These are phyloP conservation scores for Lyophyllum atratum DNA, from an alignment of 768 basidiomycete genomes.

Conservation along the genomic window DNA sequence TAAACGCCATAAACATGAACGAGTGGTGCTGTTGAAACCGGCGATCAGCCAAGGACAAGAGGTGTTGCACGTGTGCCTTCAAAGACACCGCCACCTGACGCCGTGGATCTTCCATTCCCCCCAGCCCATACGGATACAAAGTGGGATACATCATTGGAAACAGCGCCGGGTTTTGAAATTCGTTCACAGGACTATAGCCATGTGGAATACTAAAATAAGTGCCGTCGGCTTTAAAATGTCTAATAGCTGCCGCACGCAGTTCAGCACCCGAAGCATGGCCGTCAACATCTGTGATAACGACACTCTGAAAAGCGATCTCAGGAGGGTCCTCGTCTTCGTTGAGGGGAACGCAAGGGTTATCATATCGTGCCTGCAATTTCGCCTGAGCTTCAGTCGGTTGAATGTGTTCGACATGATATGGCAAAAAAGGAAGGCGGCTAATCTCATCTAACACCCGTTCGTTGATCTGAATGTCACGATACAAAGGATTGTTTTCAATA, in stretches of 20 bases:
- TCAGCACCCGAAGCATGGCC: slow-evolving; percentile 1
- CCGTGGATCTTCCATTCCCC: slow-evolving; percentile 37
- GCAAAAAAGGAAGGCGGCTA: background rate
- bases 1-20: slow-evolving; percentile 42
- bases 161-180: slow-evolving; percentile 3
- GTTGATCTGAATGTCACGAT: background rate
- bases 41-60: slow-evolving; percentile 28
- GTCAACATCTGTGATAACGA: slow-evolving; percentile 2
- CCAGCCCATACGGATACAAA: slow-evolving; percentile 38
- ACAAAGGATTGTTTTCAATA: background rate
- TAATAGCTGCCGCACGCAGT: slow-evolving; percentile 5
- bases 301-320: background rate
- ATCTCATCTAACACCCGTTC: background rate
- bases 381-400: background rate
- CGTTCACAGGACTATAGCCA: background rate
- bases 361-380: background rate
- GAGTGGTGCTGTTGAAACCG: slow-evolving; percentile 39
- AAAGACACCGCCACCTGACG: slow-evolving; percentile 23
- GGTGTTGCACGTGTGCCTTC: slow-evolving; percentile 33
- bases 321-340: background rate
- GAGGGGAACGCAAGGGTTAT: background rate
- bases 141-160: slow-evolving; percentile 12
- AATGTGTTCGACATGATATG: slow-evolving; percentile 10
- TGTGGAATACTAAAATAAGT: slow-evolving; percentile 2
- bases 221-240: background rate